phyloP scores from a whole-genome alignment of 2,329 filamentous ascomycete genomes.

The Xylariaceae sp. region DNA sequence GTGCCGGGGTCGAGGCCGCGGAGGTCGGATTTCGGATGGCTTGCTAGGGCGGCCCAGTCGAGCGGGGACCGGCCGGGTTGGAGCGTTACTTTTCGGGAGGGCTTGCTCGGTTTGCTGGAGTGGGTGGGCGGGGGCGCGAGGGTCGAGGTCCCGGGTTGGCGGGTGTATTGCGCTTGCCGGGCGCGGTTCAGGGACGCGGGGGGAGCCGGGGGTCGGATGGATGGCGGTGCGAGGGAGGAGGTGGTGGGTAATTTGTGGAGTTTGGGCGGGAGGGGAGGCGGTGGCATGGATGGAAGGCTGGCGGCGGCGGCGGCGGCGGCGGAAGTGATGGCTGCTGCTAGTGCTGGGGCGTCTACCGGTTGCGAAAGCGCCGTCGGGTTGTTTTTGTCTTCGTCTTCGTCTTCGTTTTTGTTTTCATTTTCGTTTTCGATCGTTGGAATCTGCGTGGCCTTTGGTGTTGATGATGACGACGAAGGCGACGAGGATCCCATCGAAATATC shows the following conservation, averaged over 20 bases:
- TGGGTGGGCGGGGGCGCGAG: conserved; percentile 54
- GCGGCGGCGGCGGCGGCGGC: conserved; percentile 4
- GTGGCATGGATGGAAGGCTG: conserved; percentile 21
- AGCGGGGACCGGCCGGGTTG: conserved; percentile 90
- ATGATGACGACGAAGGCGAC: conserved; percentile 36
- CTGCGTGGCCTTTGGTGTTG: conserved; percentile 46
- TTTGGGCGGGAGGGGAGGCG: conserved; percentile 23
- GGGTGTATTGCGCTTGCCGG: conserved; percentile 21
- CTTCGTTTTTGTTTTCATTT: conserved; percentile 32
- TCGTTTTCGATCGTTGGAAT: conserved; percentile 17
- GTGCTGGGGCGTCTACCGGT: conserved; percentile 23
- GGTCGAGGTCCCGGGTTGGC: conserved; percentile 31
- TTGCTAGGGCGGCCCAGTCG: conserved; percentile 83
- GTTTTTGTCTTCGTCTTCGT: conserved; percentile 27
- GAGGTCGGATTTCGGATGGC: conserved; percentile 57
- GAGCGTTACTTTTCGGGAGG: conserved; percentile 67
- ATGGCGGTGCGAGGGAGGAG: conserved; percentile 23
- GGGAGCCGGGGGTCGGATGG: conserved; percentile 32
- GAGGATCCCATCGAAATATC: conserved; percentile 1
- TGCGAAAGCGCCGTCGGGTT: conserved; percentile 44
- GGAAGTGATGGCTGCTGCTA: conserved; percentile 25
- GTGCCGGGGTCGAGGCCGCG: conserved; percentile 52
- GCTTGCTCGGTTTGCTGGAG: conserved; percentile 47
- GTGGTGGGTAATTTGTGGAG: conserved; percentile 23
- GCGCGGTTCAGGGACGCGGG: conserved; percentile 38